Evolutionary conservation across 2,329 filamentous ascomycete species (phyloP), one percentile per base, ranked within the genome.

Genomic region (Aspergillus ibericus): DNA sequence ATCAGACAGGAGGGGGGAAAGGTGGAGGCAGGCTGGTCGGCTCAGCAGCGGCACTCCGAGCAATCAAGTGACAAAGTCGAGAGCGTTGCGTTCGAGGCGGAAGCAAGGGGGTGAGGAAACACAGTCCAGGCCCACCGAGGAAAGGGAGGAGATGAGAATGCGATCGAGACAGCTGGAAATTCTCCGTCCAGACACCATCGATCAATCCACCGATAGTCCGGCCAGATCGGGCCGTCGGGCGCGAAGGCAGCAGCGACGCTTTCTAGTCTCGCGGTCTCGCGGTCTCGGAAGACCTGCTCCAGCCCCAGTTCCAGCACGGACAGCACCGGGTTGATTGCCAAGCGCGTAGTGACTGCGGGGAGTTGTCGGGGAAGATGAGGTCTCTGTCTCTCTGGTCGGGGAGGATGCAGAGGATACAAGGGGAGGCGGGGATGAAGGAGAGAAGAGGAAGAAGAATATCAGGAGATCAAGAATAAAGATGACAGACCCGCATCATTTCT

Each of bases 401-500:
- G 9, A 29, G 25, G 25, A 18, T 35, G 40, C 49, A 42, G 52
- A 38, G 27, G 13, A 34, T n/a, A n/a, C 36, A 7, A 34, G 22
- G 22, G 22, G 22, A 50, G 34, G 53, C 42, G 29, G 40, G 5
- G 35, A 47, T 12, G 18, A 29, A n/a, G 38, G 25, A 25, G 44
- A 44, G n/a, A 22, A 52, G 55, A 44, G 38, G 50, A 42, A 48
- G 44, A 34, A 20, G 42, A 35, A 34, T 40, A 47, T 29, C 18
- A 58, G 57, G 58, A 50, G 46, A 48, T 63, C 40, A 66, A 54
- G 59, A 62, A 53, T 51, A 52, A 42, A 58, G 57, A 55, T 56
- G 55, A 62, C 56, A 51, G 60, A 58, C 48, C 62, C 54, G 60
- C 65, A 67, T 66, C 56, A 61, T 67, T 63, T 60, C 61, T 50